A percentile compares a stretch with the other conserved stretches of the same genome.
phyloP scores from a whole-genome alignment of 768 basidiomycete genomes.

The Serendipita sp. region DNA sequence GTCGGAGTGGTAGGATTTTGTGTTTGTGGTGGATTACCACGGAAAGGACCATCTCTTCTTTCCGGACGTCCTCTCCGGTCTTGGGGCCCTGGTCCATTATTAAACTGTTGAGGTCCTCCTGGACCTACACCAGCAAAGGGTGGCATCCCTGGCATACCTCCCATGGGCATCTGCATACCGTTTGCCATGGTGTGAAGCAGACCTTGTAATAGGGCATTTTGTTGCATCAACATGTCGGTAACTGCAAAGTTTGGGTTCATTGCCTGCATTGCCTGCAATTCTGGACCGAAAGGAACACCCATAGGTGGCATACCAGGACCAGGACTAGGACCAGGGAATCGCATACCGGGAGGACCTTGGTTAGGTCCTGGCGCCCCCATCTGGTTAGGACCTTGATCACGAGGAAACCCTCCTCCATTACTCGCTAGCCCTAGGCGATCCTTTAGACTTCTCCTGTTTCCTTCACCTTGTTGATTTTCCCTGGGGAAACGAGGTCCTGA shows the following conservation, averaged over 20 bases:
- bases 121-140: slow-evolving; percentile 11
- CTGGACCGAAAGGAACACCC: neutral
- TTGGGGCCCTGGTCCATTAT: neutral
- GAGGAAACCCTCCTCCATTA: slow-evolving; percentile 15
- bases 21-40: slow-evolving; percentile 14
- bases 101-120: slow-evolving; percentile 6
- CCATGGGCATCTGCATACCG: neutral
- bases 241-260: slow-evolving; percentile 34
- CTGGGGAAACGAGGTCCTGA: slow-evolving; percentile 76
- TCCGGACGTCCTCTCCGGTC: neutral
- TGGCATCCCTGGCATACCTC: neutral
- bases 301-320: neutral
- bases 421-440: slow-evolving; percentile 48
- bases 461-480: slow-evolving; percentile 21
- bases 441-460: slow-evolving; percentile 47
- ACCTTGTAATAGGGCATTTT: slow-evolving; percentile 47
- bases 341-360: neutral
- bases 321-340: neutral
- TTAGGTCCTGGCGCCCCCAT: neutral
- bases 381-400: neutral
- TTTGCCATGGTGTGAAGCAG: slow-evolving; percentile 60
- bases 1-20: neutral
- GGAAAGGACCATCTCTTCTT: neutral
- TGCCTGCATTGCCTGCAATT: slow-evolving; percentile 27
- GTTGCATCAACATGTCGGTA: slow-evolving; percentile 9